phyloP scores from a whole-genome alignment of 2,329 filamentous ascomycete species.

The Penicillium griseofulvum region DNA sequence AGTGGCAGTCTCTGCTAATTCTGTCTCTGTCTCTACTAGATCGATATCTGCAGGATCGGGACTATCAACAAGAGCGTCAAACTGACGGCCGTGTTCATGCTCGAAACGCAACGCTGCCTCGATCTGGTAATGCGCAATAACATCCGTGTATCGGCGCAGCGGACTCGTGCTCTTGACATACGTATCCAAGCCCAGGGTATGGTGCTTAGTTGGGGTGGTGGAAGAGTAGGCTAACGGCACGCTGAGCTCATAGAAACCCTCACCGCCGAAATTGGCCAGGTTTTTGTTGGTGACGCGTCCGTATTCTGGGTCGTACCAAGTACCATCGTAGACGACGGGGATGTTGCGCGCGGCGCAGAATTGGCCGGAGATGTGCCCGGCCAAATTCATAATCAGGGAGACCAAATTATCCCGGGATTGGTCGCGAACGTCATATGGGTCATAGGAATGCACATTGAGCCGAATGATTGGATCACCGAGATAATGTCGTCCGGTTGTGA shows the following conservation, averaged over 20 bases:
- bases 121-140: slow-evolving; percentile 64
- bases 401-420: slow-evolving; percentile 42
- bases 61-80: slow-evolving; percentile 33
- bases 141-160: slow-evolving; percentile 59
- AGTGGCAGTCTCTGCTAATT: background rate
- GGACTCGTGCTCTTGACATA: slow-evolving; percentile 62
- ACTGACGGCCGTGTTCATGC: slow-evolving; percentile 44
- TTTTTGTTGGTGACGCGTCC: slow-evolving; percentile 38
- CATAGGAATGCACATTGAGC: slow-evolving; percentile 25
- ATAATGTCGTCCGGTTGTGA: slow-evolving; percentile 31
- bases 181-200: slow-evolving; percentile 50
- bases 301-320: slow-evolving; percentile 42
- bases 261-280: slow-evolving; percentile 43
- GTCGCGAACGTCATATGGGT: slow-evolving; percentile 40
- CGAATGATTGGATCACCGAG: slow-evolving; percentile 46
- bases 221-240: slow-evolving; percentile 44
- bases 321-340: slow-evolving; percentile 37
- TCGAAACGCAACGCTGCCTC: slow-evolving; percentile 61
- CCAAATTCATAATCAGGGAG: slow-evolving; percentile 56
- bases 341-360: slow-evolving; percentile 40
- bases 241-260: slow-evolving; percentile 38
- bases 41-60: slow-evolving; percentile 1
- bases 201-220: slow-evolving; percentile 50
- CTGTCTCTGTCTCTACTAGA: background rate
- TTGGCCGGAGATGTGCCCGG: slow-evolving; percentile 37